Conservation (phyloP, 2,329 filamentous ascomycete genomes). For the Orbilia quercus region DNA sequence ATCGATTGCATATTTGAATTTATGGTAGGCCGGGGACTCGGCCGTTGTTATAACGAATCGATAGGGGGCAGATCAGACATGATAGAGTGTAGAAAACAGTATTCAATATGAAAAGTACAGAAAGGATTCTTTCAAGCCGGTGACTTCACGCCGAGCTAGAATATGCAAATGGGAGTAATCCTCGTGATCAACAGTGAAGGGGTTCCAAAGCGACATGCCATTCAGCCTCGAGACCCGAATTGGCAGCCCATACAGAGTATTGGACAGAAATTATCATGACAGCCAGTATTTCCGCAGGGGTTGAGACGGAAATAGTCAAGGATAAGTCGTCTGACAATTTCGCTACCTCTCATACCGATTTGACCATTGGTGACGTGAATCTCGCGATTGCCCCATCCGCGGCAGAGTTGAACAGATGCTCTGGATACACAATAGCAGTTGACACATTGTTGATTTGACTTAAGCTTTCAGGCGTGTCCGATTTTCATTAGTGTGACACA, state of each 20-base stretch:
- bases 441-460: neutral
- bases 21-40: too few species aligned
- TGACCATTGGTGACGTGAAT: constrained; percentile 9
- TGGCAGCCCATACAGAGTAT: constrained; percentile 12
- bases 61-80: too few species aligned
- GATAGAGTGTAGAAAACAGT: too few species aligned
- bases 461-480: constrained; percentile 1
- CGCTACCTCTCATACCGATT: neutral
- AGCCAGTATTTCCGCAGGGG: constrained; percentile 9
- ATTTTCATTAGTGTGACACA: constrained; percentile 1
- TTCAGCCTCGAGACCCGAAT: constrained; percentile 4
- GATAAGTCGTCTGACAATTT: neutral
- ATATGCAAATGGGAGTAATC: neutral
- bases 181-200: neutral
- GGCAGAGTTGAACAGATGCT: constrained; percentile 36
- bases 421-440: constrained; percentile 18
- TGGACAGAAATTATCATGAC: neutral
- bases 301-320: neutral
- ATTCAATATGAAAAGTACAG: too few species aligned
- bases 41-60: too few species aligned
- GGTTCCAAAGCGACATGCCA: constrained; percentile 15
- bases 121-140: too few species aligned
- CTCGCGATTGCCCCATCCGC: neutral
- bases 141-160: too few species aligned
- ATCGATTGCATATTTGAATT: too few species aligned